phyloP scores from a whole-genome alignment of 805 yeast species.

The Candida saitoana region DNA sequence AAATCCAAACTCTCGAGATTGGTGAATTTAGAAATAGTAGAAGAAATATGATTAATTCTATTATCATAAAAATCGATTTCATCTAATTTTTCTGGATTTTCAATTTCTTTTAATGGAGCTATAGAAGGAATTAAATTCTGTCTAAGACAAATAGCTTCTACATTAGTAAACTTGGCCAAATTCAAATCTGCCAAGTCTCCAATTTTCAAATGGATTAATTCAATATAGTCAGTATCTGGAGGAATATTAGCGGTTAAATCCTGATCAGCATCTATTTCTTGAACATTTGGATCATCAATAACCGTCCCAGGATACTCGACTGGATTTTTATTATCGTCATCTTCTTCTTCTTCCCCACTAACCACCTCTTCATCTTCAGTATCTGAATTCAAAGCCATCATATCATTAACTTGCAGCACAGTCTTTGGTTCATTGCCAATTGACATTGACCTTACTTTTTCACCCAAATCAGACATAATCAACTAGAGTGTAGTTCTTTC shows the following conservation, averaged over 20 bases:
- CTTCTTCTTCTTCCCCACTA: slow-evolving; percentile 29
- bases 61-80: slow-evolving; percentile 91
- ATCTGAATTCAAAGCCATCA: slow-evolving; percentile 3
- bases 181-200: slow-evolving; percentile 57
- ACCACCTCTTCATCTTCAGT: slow-evolving; percentile 19
- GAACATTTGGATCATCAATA: slow-evolving; percentile 44
- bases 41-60: slow-evolving; percentile 79
- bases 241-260: slow-evolving; percentile 58
- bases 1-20: slow-evolving; percentile 66
- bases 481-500: no score
- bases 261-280: slow-evolving; percentile 62
- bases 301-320: slow-evolving; percentile 43
- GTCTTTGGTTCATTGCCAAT: neutral
- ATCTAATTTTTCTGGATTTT: slow-evolving; percentile 50
- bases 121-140: slow-evolving; percentile 79
- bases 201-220: slow-evolving; percentile 68
- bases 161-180: slow-evolving; percentile 50
- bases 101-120: slow-evolving; percentile 52
- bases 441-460: neutral
- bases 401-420: neutral
- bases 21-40: slow-evolving; percentile 56
- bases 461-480: no score
- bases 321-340: slow-evolving; percentile 28
- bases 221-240: slow-evolving; percentile 56
- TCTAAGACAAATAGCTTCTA: slow-evolving; percentile 67